Conservation (phyloP, 768 basidiomycete genomes). For the Boletus pseudopeckii region DNA sequence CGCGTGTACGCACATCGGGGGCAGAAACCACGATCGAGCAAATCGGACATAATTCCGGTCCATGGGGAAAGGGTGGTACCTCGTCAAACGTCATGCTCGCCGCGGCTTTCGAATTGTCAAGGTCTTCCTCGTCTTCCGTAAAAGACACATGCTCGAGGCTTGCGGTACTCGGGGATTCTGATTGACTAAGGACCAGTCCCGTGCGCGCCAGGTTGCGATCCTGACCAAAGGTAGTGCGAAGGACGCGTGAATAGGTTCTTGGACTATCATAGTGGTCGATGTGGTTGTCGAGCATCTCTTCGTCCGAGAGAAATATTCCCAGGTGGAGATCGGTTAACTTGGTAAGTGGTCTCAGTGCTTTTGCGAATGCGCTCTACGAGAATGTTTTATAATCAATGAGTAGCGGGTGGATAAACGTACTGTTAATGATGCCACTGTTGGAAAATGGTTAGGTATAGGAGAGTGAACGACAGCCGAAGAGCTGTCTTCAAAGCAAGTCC, state of each 20-base stretch:
- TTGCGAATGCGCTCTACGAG: slow-evolving; percentile 41
- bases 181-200: slow-evolving; percentile 24
- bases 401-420: slow-evolving; percentile 38
- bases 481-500: slow-evolving; percentile 62
- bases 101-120: background rate
- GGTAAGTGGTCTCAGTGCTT: slow-evolving; percentile 43
- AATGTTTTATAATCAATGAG: slow-evolving; percentile 2
- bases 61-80: slow-evolving; percentile 28
- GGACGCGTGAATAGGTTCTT: slow-evolving; percentile 16
- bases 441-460: slow-evolving; percentile 53
- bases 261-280: slow-evolving; percentile 30
- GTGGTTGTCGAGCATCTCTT: slow-evolving; percentile 46
- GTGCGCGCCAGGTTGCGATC: background rate
- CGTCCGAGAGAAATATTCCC: slow-evolving; percentile 61
- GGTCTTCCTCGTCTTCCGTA: slow-evolving; percentile 16
- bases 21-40: slow-evolving; percentile 33
- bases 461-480: slow-evolving; percentile 54
- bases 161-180: slow-evolving; percentile 10
- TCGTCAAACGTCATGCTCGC: slow-evolving; percentile 4
- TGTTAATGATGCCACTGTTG: slow-evolving; percentile 41
- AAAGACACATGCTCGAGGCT: slow-evolving; percentile 21
- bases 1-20: slow-evolving; percentile 38
- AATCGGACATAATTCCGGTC: slow-evolving; percentile 32
- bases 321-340: slow-evolving; percentile 51
- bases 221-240: slow-evolving; percentile 10